A percentile compares a stretch with the other conserved stretches of the same genome.
Evolutionary conservation across 2,329 filamentous ascomycete genomes (phyloP).

Genomic region (Fusarium marasasianum): DNA sequence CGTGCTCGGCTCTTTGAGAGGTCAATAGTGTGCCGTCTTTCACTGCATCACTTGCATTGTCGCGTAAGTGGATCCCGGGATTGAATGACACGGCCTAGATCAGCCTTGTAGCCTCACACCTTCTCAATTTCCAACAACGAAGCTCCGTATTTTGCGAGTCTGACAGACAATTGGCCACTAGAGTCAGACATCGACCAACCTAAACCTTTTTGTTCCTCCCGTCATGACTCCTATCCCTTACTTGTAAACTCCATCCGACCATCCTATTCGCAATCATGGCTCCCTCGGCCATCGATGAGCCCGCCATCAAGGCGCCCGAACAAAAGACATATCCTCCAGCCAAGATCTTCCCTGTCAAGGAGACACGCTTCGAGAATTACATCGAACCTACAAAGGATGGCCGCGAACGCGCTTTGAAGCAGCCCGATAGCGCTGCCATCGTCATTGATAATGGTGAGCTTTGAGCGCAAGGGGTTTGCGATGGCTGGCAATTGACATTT

Average conservation of each 20-base stretch:
- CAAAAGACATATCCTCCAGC: slow-evolving; percentile 61
- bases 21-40: not conserved
- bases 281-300: slow-evolving; percentile 62
- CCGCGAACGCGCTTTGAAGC: slow-evolving; percentile 72
- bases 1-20: not conserved
- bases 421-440: slow-evolving; percentile 75
- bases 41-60: not conserved
- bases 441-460: slow-evolving; percentile 94
- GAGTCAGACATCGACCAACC: slow-evolving; percentile 18
- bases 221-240: slow-evolving; percentile 31
- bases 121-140: slow-evolving; percentile 35
- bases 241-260: slow-evolving; percentile 7
- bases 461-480: slow-evolving; percentile 9
- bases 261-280: slow-evolving; percentile 53
- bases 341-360: slow-evolving; percentile 68
- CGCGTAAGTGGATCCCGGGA: slow-evolving; percentile 34
- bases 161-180: slow-evolving; percentile 43
- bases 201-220: slow-evolving; percentile 1
- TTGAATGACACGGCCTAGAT: slow-evolving; percentile 38
- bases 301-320: slow-evolving; percentile 48
- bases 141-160: slow-evolving; percentile 31
- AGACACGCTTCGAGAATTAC: slow-evolving; percentile 68
- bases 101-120: slow-evolving; percentile 51
- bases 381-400: slow-evolving; percentile 69
- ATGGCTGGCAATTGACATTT: slow-evolving; percentile 32